Conservation (phyloP, 2,329 filamentous ascomycete genomes). For the Celoporthe dispersa region DNA sequence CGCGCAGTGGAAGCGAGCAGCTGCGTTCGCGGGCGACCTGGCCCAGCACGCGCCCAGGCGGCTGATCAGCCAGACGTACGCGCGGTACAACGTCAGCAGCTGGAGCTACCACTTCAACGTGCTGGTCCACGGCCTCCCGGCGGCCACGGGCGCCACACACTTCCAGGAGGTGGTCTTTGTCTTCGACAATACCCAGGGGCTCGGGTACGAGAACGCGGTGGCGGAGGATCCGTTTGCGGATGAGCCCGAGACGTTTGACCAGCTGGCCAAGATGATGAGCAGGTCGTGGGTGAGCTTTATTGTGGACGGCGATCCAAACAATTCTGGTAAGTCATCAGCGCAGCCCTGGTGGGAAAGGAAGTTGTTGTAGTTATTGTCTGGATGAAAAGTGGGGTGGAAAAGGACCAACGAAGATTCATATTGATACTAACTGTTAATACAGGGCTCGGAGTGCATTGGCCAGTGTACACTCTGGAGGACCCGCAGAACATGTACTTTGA, state of each 20-base stretch:
- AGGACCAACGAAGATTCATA: not conserved
- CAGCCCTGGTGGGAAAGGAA: not conserved
- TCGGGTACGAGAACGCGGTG: conserved; percentile 47
- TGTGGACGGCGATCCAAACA: conserved; percentile 49
- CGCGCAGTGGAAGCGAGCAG: conserved; percentile 21
- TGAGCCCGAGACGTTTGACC: conserved; percentile 46
- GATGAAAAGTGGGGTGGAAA: not conserved
- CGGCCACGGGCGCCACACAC: conserved; percentile 34
- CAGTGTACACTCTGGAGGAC: conserved; percentile 44
- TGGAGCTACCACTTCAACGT: conserved; percentile 52
- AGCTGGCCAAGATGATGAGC: conserved; percentile 52
- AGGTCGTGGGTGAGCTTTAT: conserved; percentile 58
- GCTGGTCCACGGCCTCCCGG: conserved; percentile 37
- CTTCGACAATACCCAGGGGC: conserved; percentile 54
- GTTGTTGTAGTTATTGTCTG: not conserved
- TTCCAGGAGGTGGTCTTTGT: conserved; percentile 58
- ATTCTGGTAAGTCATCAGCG: conserved; percentile 29
- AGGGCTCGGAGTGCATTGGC: conserved; percentile 41
- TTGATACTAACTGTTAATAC: not conserved
- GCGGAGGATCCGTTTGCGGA: conserved; percentile 43
- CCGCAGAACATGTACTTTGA: conserved; percentile 56
- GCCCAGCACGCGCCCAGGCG: conserved; percentile 49
- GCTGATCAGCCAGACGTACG: conserved; percentile 55
- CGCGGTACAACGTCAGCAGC: conserved; percentile 23
- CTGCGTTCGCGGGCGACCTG: conserved; percentile 20